These are phyloP conservation scores for Pulveroboletus ravenelii DNA, from an alignment of 768 basidiomycete genomes.

Conservation along the genomic window DNA sequence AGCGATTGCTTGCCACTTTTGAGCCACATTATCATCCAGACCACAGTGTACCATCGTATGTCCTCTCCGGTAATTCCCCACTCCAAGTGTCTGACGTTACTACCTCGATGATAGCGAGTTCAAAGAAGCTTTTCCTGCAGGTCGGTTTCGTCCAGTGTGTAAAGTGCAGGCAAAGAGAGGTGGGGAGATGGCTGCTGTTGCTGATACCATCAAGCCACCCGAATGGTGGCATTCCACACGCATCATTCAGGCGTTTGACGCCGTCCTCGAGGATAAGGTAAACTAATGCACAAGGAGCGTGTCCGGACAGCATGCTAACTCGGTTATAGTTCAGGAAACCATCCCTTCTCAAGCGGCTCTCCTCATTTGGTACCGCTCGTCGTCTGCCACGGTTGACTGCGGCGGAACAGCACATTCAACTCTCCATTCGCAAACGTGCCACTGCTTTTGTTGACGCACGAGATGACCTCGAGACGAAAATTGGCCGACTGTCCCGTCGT, in stretches of 20 bases:
- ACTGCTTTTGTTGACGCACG: conserved; percentile 91
- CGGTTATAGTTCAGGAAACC: conserved; percentile 77
- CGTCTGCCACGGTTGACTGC: conserved; percentile 67
- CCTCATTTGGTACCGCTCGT: conserved; percentile 65
- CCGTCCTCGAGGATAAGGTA: conserved; percentile 82
- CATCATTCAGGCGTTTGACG: conserved; percentile 87
- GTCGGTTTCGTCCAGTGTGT: conserved; percentile 85
- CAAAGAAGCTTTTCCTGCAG: conserved; percentile 92
- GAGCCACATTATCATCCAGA: conserved; percentile 88
- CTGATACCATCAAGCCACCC: conserved; percentile 85
- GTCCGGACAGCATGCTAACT: conserved; percentile 3
- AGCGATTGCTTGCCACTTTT: conserved; percentile 69
- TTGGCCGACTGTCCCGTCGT: conserved; percentile 77
- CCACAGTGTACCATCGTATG: conserved; percentile 70
- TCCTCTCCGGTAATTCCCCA: neutral
- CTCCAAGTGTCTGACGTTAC: neutral
- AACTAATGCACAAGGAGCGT: neutral
- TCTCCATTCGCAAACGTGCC: conserved; percentile 89
- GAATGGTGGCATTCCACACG: conserved; percentile 94
- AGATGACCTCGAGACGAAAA: conserved; percentile 92
- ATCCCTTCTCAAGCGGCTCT: conserved; percentile 79
- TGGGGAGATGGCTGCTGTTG: conserved; percentile 73
- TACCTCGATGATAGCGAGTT: conserved; percentile 60
- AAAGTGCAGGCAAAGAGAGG: conserved; percentile 85
- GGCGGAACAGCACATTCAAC: conserved; percentile 83